These are phyloP conservation scores for Phytophthora idaei DNA, from an alignment of 352 stramenopile genomes.

Conservation along the genomic window DNA sequence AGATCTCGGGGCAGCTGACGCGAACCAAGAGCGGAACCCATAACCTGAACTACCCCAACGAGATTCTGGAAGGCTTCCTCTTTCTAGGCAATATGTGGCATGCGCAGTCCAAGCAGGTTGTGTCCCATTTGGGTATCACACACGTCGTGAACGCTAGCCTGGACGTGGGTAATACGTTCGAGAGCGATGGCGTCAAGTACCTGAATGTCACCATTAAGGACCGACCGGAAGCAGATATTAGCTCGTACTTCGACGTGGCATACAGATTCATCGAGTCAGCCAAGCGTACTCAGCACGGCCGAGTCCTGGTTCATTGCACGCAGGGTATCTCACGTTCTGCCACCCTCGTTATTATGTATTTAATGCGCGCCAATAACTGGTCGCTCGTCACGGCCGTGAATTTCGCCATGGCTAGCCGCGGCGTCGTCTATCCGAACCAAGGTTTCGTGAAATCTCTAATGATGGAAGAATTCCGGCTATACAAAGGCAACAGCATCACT, in stretches of 20 bases:
- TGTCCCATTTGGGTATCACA: conserved; percentile 83
- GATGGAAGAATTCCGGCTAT: conserved; percentile 76
- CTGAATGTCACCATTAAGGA: conserved; percentile 86
- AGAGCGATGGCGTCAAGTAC: conserved; percentile 70
- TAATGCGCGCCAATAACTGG: conserved; percentile 86
- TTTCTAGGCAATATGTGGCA: conserved; percentile 92
- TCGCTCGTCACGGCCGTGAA: conserved; percentile 85
- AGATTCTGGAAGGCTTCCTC: conserved; percentile 87
- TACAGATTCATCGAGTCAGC: conserved; percentile 83
- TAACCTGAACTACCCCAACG: conserved; percentile 89
- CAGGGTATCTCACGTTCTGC: conserved; percentile 85
- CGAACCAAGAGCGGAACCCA: conserved; percentile 85
- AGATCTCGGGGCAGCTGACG: conserved; percentile 63
- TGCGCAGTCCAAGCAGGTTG: conserved; percentile 74
- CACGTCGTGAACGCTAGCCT: conserved; percentile 87
- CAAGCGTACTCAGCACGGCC: conserved; percentile 75
- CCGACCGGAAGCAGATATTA: conserved; percentile 71
- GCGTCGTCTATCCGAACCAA: conserved; percentile 85
- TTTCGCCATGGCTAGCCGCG: conserved; percentile 75
- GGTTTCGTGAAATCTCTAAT: conserved; percentile 81
- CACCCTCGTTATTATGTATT: conserved; percentile 87
- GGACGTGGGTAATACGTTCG: conserved; percentile 80
- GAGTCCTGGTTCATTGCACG: conserved; percentile 85
- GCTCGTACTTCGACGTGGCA: conserved; percentile 66
- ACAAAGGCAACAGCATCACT: conserved; percentile 78